phyloP scores from a whole-genome alignment of 257 asterid species.

The Orobanche coerulescens region DNA sequence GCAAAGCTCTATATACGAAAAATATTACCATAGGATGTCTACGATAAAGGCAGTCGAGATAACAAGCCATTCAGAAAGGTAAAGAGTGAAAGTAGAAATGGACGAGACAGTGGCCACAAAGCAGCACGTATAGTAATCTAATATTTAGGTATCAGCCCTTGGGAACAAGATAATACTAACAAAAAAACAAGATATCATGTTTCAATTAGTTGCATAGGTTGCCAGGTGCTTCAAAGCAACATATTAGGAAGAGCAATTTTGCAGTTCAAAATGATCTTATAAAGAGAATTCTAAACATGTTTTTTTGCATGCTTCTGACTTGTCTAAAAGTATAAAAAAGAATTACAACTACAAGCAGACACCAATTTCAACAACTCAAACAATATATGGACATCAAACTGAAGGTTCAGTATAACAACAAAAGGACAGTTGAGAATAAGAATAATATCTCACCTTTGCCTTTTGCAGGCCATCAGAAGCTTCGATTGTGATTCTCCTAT shows the following conservation, averaged over 20 bases:
- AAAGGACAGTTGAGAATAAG: neutral
- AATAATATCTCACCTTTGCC: constrained; percentile 57
- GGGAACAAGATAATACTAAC: neutral
- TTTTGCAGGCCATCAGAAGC: constrained; percentile 79
- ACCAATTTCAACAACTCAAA: neutral
- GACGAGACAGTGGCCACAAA: neutral
- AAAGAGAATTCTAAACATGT: neutral
- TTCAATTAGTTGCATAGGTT: neutral
- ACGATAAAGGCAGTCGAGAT: neutral
- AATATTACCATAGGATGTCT: neutral
- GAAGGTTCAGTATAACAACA: neutral
- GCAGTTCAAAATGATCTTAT: neutral
- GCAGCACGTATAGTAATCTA: neutral
- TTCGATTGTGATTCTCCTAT: constrained; percentile 75
- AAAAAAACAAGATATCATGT: neutral
- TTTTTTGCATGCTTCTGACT: neutral
- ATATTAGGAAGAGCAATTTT: neutral
- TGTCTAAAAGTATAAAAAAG: neutral
- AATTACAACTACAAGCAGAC: neutral
- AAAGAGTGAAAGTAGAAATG: neutral
- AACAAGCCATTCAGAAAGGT: neutral
- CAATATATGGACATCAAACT: neutral
- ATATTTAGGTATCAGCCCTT: neutral
- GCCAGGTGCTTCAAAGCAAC: neutral
- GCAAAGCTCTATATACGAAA: neutral